Evolutionary conservation across 441 rosid species (phyloP), one percentile per base, ranked within the genome.

Genomic region (Jatropha podagrica): DNA sequence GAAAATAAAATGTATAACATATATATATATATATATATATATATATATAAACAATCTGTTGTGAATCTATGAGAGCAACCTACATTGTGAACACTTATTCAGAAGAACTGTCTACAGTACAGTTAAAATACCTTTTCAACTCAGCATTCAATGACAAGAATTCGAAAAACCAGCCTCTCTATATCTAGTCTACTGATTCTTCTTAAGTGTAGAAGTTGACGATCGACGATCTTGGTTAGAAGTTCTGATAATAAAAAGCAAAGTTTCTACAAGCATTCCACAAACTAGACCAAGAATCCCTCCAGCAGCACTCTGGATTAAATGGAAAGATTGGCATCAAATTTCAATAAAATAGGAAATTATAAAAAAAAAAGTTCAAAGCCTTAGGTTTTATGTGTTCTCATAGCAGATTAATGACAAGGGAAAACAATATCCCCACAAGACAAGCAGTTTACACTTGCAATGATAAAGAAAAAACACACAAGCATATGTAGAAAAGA

Each of bases 191-290:
- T 86, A 88, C 69, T 84, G 94, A 59, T 75, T 86, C 85, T 91
- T 94, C 89, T 92, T 94, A 73, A 78, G 72, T 69, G 79, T 83
- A 12, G 96, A 32, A 52, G 83, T 76, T 32, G 85, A 70, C 48
- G 83, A 54, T 78, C 73, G 77, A 71, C 61, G 69, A 70, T 85
- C 90, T 72, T 71, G 89, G 77, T 68, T 82, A 51, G 92, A 88
- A 69, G 90, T 88, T 82, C 87, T 86, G 27, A 95, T 91, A 8
- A 95, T 91, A 85, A 93, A 95, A 71, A 93, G 88, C 81, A 95
- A 85, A 4, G 98, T 91, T 79, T 95, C 97, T 32, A 95, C 86
- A 40, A 95, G 96, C 99, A 95, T 95, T 41, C 89, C 98, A 13
- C 80, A 54, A 76, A 93, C 99, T 79, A 95, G 78, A 71, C 96